phyloP scores from a whole-genome alignment of 2,329 filamentous ascomycete species.

The Claviceps cyperi region DNA sequence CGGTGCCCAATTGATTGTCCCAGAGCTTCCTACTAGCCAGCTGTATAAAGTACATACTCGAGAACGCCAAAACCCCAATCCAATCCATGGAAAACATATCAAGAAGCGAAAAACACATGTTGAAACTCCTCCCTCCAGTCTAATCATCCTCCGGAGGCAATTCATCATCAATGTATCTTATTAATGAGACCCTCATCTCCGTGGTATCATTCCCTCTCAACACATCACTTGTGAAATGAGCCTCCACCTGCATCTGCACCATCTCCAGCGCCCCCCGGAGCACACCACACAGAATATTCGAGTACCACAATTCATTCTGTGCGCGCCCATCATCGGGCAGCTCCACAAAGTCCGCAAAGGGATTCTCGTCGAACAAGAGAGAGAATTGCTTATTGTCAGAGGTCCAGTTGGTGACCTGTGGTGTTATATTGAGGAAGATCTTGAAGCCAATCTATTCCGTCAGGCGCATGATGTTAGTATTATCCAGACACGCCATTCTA shows the following conservation, averaged over 20 bases:
- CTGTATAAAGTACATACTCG: no score
- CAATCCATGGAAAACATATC: neutral
- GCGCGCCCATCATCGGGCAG: slow-evolving; percentile 88
- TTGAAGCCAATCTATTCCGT: slow-evolving; percentile 61
- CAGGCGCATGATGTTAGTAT: no score
- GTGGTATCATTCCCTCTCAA: slow-evolving; percentile 89
- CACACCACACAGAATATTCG: slow-evolving; percentile 90
- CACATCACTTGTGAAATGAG: slow-evolving; percentile 88
- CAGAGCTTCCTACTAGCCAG: no score
- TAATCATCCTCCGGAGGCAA: slow-evolving; percentile 92
- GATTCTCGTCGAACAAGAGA: slow-evolving; percentile 91
- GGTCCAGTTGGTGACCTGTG: slow-evolving; percentile 88
- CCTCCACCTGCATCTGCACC: slow-evolving; percentile 99
- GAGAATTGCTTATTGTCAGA: slow-evolving; percentile 95
- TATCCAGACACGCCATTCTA: no score
- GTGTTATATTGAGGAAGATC: slow-evolving; percentile 95
- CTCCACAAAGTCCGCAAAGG: slow-evolving; percentile 92
- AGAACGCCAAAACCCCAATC: neutral
- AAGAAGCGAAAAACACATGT: neutral
- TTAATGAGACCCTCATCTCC: slow-evolving; percentile 85
- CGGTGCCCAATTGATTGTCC: no score
- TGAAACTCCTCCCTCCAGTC: slow-evolving; percentile 9
- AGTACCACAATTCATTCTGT: slow-evolving; percentile 97
- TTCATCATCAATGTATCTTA: slow-evolving; percentile 94
- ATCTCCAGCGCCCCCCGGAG: slow-evolving; percentile 86